Evolutionary conservation across 768 basidiomycete genomes (phyloP).

Genomic region (Ramaria sp.): DNA sequence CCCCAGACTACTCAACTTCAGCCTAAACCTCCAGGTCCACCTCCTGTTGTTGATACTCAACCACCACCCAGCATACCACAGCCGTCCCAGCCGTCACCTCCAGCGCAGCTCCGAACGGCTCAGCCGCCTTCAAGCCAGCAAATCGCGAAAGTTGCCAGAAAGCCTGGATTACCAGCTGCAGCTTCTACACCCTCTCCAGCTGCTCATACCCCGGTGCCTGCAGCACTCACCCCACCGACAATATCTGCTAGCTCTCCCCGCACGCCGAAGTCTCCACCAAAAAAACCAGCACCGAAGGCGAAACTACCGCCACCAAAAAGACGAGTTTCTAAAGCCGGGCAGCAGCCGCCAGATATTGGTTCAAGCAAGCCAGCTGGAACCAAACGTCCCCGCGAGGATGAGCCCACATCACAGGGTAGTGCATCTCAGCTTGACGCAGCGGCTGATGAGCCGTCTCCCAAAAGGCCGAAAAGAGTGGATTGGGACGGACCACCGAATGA

Average conservation of each 20-base stretch:
- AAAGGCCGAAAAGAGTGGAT: slow-evolving; percentile 52
- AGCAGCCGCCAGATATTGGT: slow-evolving; percentile 17
- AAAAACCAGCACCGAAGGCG: slow-evolving; percentile 23
- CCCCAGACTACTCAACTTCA: slow-evolving; percentile 14
- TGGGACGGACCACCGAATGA: slow-evolving; percentile 55
- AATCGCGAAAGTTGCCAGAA: background rate
- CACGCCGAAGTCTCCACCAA: slow-evolving; percentile 61
- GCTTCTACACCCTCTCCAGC: slow-evolving; percentile 27
- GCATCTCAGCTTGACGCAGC: slow-evolving; percentile 13
- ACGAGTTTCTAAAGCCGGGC: slow-evolving; percentile 8
- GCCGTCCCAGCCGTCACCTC: background rate
- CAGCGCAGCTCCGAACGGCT: background rate
- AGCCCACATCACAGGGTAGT: slow-evolving; percentile 11
- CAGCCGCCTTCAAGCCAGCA: background rate
- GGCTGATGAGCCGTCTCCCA: slow-evolving; percentile 54
- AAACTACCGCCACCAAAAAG: slow-evolving; percentile 1
- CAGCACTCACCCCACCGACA: slow-evolving; percentile 10
- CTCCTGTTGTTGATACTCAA: background rate
- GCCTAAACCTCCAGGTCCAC: slow-evolving; percentile 12
- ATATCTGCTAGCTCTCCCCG: slow-evolving; percentile 35
- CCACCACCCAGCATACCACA: background rate
- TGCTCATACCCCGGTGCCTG: slow-evolving; percentile 15
- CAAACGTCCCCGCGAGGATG: slow-evolving; percentile 51
- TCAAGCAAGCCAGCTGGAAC: slow-evolving; percentile 14
- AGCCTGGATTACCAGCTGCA: slow-evolving; percentile 28